Evolutionary conservation across 176 grass and related monocot genomes (phyloP), one percentile per base, ranked within the genome.

Genomic region (Puccinellia tenuiflora): DNA sequence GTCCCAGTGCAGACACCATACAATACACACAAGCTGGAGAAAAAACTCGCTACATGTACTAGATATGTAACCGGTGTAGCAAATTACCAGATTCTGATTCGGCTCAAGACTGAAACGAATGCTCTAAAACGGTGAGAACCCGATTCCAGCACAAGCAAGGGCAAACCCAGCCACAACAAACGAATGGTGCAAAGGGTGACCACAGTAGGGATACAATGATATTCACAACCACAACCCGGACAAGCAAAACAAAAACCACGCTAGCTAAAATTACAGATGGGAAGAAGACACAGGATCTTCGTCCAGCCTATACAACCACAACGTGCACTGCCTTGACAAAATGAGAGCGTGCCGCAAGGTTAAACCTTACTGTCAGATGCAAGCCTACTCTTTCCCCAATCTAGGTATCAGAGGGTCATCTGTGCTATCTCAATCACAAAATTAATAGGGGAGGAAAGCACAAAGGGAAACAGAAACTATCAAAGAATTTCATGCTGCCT

Each of bases 171-270:
- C 4, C 24, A 28, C 22, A 47, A 29, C 40, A 72, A 72, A 28
- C 14, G 14, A 72, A 29, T 18, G 24, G 68, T 25, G 2, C 26
- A 69, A 64, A 15, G 13, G 52, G 65, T 30, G 28, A 28, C 42
- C 64, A n/a, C 17, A 67, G 24, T 61, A 16, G 45, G 59, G 78
- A 67, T 62, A 83, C 33, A 62, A 83, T 40, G 82, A 91, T 88
- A 97, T 97, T 93, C 91, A 97, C 89, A 93, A 78, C 84, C 69
- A 97, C 89, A 97, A 69, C 73, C 73, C 69, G 0, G 39, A 51
- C 79, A 91, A 56, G 84, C 74, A 88, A 82, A 72, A 84, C 33
- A 56, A 73, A 73, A 90, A 68, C 90, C 86, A 88, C 78, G 42
- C 82, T 86, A 83, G 47, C 73, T 67, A 63, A 81, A 72, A 62